phyloP scores from a whole-genome alignment of 2,329 filamentous ascomycete species.

The Coniochaeta ligniaria region DNA sequence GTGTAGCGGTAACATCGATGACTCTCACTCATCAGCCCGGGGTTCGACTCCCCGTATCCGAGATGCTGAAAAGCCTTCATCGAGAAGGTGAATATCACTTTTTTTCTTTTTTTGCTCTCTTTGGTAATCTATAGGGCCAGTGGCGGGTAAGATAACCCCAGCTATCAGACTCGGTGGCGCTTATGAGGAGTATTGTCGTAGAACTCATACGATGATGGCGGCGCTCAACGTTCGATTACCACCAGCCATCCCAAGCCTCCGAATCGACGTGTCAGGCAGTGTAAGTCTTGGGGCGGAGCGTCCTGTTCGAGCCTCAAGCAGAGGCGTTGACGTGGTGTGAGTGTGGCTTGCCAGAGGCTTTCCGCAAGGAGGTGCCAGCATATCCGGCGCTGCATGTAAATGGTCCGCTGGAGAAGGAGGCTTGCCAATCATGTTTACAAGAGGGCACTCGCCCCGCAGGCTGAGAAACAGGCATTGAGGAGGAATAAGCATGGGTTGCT shows the following conservation, averaged over 20 bases:
- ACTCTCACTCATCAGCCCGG: neutral
- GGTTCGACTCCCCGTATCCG: neutral
- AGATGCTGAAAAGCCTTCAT: neutral
- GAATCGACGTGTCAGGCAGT: neutral
- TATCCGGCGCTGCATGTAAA: neutral
- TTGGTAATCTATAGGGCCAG: neutral
- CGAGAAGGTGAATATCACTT: neutral
- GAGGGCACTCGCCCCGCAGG: neutral
- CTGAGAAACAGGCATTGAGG: neutral
- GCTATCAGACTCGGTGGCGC: neutral
- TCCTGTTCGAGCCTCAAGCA: neutral
- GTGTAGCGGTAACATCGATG: neutral
- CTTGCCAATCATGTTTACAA: neutral
- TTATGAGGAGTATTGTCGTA: neutral
- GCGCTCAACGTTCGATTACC: neutral
- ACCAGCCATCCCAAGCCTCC: neutral
- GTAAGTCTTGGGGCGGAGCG: neutral
- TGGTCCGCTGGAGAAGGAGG: neutral
- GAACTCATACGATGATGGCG: neutral
- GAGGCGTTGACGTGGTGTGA: neutral
- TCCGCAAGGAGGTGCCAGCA: neutral
- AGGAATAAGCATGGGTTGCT: neutral
- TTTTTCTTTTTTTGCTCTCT: neutral
- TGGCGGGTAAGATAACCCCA: too few relatives aligned
- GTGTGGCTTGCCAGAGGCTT: neutral